Conservation (phyloP, 1,284 basidiomycete genomes). For the Marasmius tenuissimus region DNA sequence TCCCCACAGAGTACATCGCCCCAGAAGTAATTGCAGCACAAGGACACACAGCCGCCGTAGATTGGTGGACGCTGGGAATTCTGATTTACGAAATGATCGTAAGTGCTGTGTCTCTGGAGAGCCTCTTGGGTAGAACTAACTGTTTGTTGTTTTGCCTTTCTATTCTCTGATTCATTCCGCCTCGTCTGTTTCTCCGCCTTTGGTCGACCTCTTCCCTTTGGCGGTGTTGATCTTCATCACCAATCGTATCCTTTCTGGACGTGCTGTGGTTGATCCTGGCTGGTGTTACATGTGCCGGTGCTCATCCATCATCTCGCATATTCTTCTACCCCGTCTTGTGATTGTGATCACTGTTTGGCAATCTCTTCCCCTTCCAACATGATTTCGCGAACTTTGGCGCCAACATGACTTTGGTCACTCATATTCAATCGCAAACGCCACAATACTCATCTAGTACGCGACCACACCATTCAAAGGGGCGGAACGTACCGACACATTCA, state of each 20-base stretch:
- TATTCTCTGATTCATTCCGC: background rate
- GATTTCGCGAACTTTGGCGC: background rate
- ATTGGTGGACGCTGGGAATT: conserved; percentile 99
- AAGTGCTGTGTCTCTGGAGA: conserved; percentile 42
- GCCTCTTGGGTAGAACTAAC: background rate
- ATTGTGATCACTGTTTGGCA: background rate
- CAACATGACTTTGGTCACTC: conserved; percentile 1
- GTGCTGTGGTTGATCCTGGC: background rate
- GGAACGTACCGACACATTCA: conserved; percentile 94
- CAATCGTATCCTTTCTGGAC: no score
- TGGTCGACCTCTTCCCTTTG: background rate
- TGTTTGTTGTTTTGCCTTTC: background rate
- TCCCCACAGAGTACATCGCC: conserved; percentile 87
- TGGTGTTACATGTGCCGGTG: background rate
- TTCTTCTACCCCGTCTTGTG: background rate
- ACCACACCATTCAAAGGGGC: conserved; percentile 98
- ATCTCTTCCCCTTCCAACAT: background rate
- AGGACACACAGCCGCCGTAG: conserved; percentile 97
- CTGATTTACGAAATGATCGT: conserved; percentile 99
- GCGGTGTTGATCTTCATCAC: background rate
- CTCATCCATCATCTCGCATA: background rate
- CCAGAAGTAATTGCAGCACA: conserved; percentile 98
- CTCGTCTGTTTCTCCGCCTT: conserved; percentile 5
- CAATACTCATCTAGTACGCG: conserved; percentile 65
- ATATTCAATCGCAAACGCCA: background rate